Conservation (phyloP, 1,284 basidiomycete species). For the Fistulinella staudtii region DNA sequence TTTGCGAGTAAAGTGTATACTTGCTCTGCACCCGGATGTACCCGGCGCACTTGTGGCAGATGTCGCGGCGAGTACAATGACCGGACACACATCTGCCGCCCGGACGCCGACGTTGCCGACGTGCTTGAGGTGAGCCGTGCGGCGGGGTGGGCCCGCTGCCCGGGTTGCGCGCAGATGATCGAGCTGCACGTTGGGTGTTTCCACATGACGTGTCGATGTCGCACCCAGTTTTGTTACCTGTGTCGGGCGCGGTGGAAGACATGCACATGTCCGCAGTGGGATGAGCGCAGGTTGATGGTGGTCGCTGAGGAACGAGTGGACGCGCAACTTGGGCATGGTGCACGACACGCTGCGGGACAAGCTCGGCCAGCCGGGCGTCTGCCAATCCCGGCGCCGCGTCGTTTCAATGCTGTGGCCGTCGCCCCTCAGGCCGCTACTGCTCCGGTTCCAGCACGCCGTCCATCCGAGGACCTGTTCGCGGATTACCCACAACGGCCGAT, state of each 20-base stretch:
- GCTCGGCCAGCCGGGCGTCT: too few relatives aligned
- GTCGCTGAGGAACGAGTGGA: conserved; percentile 34
- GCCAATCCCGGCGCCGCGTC: too few relatives aligned
- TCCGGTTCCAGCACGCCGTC: neutral
- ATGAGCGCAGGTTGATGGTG: conserved; percentile 33
- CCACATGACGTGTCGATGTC: conserved; percentile 47
- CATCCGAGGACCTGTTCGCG: neutral
- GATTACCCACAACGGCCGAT: too few relatives aligned
- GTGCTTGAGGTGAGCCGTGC: conserved; percentile 34
- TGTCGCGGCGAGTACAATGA: conserved; percentile 31
- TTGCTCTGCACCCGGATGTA: conserved; percentile 29
- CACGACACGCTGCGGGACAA: neutral
- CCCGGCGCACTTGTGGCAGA: conserved; percentile 31
- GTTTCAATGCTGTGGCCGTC: too few relatives aligned
- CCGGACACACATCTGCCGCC: conserved; percentile 24
- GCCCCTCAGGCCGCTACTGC: too few relatives aligned
- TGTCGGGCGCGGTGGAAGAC: conserved; percentile 41
- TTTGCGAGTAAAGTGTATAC: conserved; percentile 9
- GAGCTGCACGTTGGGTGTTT: conserved; percentile 42
- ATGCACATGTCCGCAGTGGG: conserved; percentile 42
- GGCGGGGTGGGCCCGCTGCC: conserved; percentile 42
- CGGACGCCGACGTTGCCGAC: conserved; percentile 25
- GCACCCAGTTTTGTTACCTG: conserved; percentile 44
- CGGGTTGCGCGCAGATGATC: conserved; percentile 40
- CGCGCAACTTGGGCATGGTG: conserved; percentile 14